Conservation (phyloP, 139 green algal species). For the Micromonas pusilla region DNA sequence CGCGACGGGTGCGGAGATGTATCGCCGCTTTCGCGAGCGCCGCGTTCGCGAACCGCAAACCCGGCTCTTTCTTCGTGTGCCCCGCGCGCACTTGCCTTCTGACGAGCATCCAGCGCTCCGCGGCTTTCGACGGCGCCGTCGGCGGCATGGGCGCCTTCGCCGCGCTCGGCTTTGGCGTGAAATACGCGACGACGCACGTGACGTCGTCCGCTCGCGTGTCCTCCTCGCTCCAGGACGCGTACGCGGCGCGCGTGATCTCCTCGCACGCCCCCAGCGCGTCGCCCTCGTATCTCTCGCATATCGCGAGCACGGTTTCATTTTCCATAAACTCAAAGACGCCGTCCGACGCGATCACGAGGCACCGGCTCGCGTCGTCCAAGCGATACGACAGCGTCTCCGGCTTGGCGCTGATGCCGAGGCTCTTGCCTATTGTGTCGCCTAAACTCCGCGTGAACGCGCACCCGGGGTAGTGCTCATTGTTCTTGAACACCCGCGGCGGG, state of each 20-base stretch:
- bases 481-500: constrained; percentile 82
- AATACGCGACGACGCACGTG: constrained; percentile 60
- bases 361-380: constrained; percentile 51
- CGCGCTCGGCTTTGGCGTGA: background rate
- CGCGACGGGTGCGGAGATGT: background rate
- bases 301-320: constrained; percentile 77
- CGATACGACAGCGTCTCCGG: constrained; percentile 67
- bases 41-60: background rate
- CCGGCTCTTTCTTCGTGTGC: background rate
- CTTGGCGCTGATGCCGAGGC: constrained; percentile 80
- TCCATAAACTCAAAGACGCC: constrained; percentile 94
- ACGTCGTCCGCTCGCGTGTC: constrained; percentile 94
- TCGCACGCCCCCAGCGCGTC: constrained; percentile 64
- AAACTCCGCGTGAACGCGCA: constrained; percentile 93
- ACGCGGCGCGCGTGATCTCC: constrained; percentile 66
- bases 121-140: too few species aligned
- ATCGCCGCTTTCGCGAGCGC: background rate
- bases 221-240: constrained; percentile 79
- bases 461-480: constrained; percentile 75
- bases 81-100: background rate
- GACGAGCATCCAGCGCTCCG: too few species aligned
- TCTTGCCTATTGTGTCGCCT: constrained; percentile 79
- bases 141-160: background rate
- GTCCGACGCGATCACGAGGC: constrained; percentile 84
- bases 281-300: constrained; percentile 50